These are phyloP conservation scores for Rubia balearica DNA, from an alignment of 305 asterid genomes.

Conservation along the genomic window DNA sequence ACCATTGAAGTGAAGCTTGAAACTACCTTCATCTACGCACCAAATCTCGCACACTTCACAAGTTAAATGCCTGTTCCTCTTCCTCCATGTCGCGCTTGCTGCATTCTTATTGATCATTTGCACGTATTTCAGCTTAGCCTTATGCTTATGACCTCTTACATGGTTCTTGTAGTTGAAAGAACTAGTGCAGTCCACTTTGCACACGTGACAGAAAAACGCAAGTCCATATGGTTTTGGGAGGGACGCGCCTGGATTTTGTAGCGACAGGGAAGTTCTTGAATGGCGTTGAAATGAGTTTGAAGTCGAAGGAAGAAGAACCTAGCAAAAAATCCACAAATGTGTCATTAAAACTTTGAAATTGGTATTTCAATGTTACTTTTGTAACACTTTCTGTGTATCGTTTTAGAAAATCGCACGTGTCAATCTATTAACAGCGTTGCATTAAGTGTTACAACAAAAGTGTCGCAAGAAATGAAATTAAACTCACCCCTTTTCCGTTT, in stretches of 20 bases:
- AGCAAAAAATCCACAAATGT: neutral
- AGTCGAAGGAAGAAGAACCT: neutral
- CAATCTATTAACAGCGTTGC: neutral
- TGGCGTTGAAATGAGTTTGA: neutral
- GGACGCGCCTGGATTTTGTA: neutral
- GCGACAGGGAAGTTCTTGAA: neutral
- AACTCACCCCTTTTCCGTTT: neutral
- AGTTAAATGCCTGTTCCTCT: neutral
- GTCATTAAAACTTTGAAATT: neutral
- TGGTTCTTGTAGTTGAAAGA: slow-evolving; percentile 26
- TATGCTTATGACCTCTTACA: slow-evolving; percentile 40
- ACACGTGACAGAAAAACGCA: slow-evolving; percentile 27
- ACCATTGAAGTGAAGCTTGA: neutral
- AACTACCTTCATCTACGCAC: neutral
- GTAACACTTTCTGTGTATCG: too few relatives aligned
- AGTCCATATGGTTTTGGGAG: neutral
- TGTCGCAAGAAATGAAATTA: too few relatives aligned
- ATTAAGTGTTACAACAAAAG: neutral
- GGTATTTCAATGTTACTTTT: neutral
- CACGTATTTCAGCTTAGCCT: slow-evolving; percentile 28
- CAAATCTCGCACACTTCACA: neutral
- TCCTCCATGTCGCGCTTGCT: neutral
- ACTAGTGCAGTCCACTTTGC: slow-evolving; percentile 35
- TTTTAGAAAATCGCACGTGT: too few relatives aligned
- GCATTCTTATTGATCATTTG: neutral